Base-by-base conservation (phyloP, 2,329 filamentous ascomycete genomes). In the Fusarium nisikadoi region DNA sequence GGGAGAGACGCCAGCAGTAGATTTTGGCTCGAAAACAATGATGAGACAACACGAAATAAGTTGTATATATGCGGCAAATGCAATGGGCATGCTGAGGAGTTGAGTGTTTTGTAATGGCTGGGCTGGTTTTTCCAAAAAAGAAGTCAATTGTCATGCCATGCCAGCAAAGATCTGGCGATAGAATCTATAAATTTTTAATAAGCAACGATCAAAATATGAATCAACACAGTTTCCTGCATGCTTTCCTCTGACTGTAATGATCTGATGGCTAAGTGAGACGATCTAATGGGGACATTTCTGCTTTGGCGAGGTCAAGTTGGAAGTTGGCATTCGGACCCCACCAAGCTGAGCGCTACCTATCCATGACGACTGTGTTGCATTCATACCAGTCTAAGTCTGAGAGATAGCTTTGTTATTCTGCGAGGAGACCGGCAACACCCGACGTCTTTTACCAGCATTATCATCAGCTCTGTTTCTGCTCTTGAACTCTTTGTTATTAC, bases 1-100 rank as follows among this genome's bases (percentile, higher is more conserved):
- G 93, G 90, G 93, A 97, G 86, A 88, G 86, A 80, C 87, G 92
- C 77, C 84, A 89, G 60, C 84, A 89, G 60, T 82, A 82, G 68
- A 74, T 33, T 57, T 25, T 39, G 42, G 46, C 36, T 38, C 52
- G 45, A 62, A 46, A 55, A 61, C 46, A 64, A 69, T 62, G 56
- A 71, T 31, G 47, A 63, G 47, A 68, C 68, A 50, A 72, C 45
- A 72, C 50, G 59, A 72, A 59, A 67, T 39, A 65, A 64, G 65
- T 71, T 77, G 76, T 77, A 77, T 72, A 77, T 76, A 77, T 65
- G 58, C 74, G 72, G 70, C 74, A 75, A 57, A 71, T 67, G 70
- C 72, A 54, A 73, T 45, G 61, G 65, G 72, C 68, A 64, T 69
- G 76, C 61, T 70, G 65, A 63, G 72, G 76, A 76, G 73, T 77